Evolutionary conservation across 116 monocot species (phyloP).

Genomic region (Iris pallida): DNA sequence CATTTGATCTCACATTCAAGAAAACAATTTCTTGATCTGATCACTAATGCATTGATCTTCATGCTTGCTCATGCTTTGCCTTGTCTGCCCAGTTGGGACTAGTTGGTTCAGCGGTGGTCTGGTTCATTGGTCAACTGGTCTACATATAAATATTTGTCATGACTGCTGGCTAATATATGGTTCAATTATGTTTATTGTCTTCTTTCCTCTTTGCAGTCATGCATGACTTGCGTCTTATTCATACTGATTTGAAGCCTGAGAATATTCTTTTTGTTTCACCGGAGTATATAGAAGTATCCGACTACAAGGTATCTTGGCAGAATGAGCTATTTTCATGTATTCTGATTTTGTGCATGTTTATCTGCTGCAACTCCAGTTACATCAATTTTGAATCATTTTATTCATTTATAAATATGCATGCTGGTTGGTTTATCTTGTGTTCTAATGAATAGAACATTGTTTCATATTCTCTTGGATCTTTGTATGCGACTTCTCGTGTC

Average conservation of each 20-base stretch:
- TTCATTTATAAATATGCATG: no score
- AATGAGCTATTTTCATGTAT: background rate
- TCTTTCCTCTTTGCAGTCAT: slow-evolving; percentile 61
- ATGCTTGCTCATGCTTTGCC: no score
- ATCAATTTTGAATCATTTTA: no score
- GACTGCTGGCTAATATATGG: background rate
- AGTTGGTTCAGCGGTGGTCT: background rate
- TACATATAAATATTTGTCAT: background rate
- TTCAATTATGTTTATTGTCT: slow-evolving; percentile 10
- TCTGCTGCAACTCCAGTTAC: no score
- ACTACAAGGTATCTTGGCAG: slow-evolving; percentile 46
- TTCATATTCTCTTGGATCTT: no score
- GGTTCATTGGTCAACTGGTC: background rate
- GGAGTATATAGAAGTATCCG: slow-evolving; percentile 74
- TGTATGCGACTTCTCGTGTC: no score
- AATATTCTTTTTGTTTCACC: slow-evolving; percentile 83
- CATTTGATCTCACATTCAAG: no score
- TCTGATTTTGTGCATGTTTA: background rate
- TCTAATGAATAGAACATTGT: no score
- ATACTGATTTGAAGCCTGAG: slow-evolving; percentile 99
- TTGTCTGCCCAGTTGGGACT: background rate
- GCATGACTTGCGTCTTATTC: slow-evolving; percentile 87
- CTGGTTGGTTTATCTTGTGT: no score
- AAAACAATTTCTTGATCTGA: no score
- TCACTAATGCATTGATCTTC: no score